Evolutionary conservation across 768 basidiomycete species (phyloP), one percentile per base, ranked within the genome.

Genomic region (Amanita thiersii): DNA sequence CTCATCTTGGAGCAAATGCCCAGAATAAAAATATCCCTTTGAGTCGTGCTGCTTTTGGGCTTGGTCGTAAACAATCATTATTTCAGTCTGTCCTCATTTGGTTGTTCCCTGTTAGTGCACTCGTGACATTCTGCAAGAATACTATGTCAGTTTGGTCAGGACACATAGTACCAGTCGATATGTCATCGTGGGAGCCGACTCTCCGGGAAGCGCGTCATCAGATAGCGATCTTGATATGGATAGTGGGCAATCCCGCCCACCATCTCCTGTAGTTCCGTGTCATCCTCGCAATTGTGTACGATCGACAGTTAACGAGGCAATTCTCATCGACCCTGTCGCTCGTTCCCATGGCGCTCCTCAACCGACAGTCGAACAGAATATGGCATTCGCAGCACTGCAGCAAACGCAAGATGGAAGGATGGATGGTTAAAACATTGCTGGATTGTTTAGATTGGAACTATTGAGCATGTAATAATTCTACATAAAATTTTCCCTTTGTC

Each of bases 121-220:
- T 15, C 78, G 84, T 48, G 89, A 93, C 52, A 72, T 88, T 51
- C 76, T 96, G 30, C 87, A 96, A 62, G 81, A 89, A 54, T 97
- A 94, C 63, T 96, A 94, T 68, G 70, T 86, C 65, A 94, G 87
- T 57, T 85, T 97, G 56, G 85, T 92, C 45, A 77, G 85, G 43
- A 88, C 89, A 8, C 84, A 93, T 58, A 83, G 77, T 58, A 63
- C 64, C 17, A 78, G 75, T 47, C 62, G 60, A 44, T 86, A 70
- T 54, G 59, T 65, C 47, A 70, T 83, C 52, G 59, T 59, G 24
- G 75, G 76, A 15, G 54, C 66, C 29, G 59, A 66, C 41, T 63
- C 67, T 21, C 58, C 63, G 29, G 54, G 52, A 23, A 60, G 57
- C 48, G 51, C 57, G 18, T 69, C 69, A 4, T 65, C 63, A 39